Evolutionary conservation across 1,284 basidiomycete genomes (phyloP).

Genomic region (Laetiporus sulphureus): DNA sequence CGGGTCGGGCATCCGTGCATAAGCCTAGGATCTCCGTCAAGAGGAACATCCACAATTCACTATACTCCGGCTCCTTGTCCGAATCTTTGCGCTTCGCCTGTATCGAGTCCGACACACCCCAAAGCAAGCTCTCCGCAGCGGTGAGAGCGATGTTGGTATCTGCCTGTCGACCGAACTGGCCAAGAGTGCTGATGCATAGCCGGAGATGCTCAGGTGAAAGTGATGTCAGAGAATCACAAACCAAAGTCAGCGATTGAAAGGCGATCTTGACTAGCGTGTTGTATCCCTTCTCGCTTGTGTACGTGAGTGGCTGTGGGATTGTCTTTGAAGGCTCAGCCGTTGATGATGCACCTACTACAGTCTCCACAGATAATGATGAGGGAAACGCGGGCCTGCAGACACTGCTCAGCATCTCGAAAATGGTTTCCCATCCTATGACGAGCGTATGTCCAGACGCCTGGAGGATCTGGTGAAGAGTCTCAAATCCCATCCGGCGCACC

Average conservation of each 20-base stretch:
- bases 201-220: conserved; percentile 78
- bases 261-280: conserved; percentile 77
- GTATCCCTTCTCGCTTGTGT: conserved; percentile 56
- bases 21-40: conserved; percentile 79
- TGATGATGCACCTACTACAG: conserved; percentile 29
- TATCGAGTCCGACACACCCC: conserved; percentile 92
- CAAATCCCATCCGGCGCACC: conserved; percentile 80
- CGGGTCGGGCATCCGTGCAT: conserved; percentile 76
- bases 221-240: conserved; percentile 86
- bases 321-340: conserved; percentile 26
- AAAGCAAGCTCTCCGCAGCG: conserved; percentile 82
- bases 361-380: conserved; percentile 37
- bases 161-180: conserved; percentile 84
- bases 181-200: conserved; percentile 84
- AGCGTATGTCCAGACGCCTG: conserved; percentile 90
- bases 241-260: conserved; percentile 89
- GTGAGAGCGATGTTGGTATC: conserved; percentile 97
- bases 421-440: conserved; percentile 86
- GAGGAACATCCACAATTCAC: conserved; percentile 87
- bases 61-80: conserved; percentile 65
- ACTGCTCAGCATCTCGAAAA: conserved; percentile 86
- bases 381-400: conserved; percentile 57
- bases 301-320: conserved; percentile 47
- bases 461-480: conserved; percentile 84
- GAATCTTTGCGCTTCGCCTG: conserved; percentile 69